Evolutionary conservation across 768 basidiomycete genomes (phyloP).

Genomic region (Kwoniella pini): DNA sequence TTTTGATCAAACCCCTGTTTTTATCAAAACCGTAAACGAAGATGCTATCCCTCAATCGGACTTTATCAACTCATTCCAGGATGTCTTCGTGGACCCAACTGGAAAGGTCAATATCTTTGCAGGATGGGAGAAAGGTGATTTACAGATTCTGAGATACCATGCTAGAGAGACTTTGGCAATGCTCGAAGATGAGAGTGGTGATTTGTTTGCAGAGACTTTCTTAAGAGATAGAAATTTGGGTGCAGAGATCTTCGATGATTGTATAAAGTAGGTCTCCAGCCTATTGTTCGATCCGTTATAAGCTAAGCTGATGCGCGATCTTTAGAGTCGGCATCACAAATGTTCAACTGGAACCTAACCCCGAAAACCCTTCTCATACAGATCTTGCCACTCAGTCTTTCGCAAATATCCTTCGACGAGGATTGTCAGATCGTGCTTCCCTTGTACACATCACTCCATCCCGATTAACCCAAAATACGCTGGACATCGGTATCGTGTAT

Average conservation of each 20-base stretch:
- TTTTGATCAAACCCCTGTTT: constrained; percentile 56
- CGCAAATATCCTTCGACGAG: constrained; percentile 58
- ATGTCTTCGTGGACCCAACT: constrained; percentile 75
- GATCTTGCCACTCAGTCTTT: constrained; percentile 41
- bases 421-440: constrained; percentile 71
- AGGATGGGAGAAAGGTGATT: constrained; percentile 71
- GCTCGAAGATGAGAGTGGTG: constrained; percentile 57
- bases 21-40: constrained; percentile 11
- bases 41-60: constrained; percentile 32
- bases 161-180: constrained; percentile 74
- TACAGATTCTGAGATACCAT: constrained; percentile 77
- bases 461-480: constrained; percentile 27
- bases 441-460: constrained; percentile 63
- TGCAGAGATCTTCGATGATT: constrained; percentile 68
- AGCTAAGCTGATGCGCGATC: no score
- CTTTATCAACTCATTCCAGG: constrained; percentile 48
- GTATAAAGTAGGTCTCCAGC: constrained; percentile 26
- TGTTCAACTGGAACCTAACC: constrained; percentile 11
- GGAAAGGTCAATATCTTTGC: constrained; percentile 76
- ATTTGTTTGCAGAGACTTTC: constrained; percentile 72
- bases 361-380: constrained; percentile 30
- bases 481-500: constrained; percentile 76
- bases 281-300: constrained; percentile 8
- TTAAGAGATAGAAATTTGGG: constrained; percentile 69
- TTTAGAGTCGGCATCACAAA: constrained; percentile 47